Percentiles rank a stretch among this genome's conserved stretches.
Evolutionary conservation across 768 basidiomycete genomes (phyloP).

Genomic region (Lyophyllum atratum): DNA sequence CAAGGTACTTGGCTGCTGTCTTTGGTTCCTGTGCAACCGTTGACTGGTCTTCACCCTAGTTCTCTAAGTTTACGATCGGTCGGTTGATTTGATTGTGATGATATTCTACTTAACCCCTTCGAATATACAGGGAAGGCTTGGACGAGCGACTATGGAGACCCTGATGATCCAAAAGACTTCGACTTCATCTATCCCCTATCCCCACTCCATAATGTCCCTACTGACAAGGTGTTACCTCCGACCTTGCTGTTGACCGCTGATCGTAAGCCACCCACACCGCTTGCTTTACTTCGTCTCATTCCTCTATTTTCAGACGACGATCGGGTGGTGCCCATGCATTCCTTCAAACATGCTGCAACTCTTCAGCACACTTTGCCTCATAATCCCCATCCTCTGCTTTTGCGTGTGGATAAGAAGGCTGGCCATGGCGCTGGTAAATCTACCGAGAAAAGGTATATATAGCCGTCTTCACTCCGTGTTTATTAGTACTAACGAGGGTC

Average conservation of each 20-base stretch:
- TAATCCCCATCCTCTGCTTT: conserved; percentile 72
- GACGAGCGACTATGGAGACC: conserved; percentile 79
- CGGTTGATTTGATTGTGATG: conserved; percentile 9
- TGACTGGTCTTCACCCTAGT: conserved; percentile 37
- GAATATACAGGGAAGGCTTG: conserved; percentile 61
- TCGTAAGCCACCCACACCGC: conserved; percentile 46
- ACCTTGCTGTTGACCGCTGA: conserved; percentile 81
- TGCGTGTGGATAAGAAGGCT: conserved; percentile 78
- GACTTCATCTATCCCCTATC: conserved; percentile 84
- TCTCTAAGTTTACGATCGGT: conserved; percentile 79
- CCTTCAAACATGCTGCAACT: conserved; percentile 82
- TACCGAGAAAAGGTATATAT: conserved; percentile 63
- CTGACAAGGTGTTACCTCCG: conserved; percentile 62
- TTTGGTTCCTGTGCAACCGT: not conserved
- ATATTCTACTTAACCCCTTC: conserved; percentile 5
- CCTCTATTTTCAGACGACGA: conserved; percentile 60
- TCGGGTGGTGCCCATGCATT: conserved; percentile 85
- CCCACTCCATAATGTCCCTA: conserved; percentile 78
- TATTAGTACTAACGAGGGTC: conserved; percentile 1
- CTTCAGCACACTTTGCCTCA: conserved; percentile 64
- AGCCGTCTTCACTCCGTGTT: not conserved
- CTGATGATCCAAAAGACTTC: conserved; percentile 74
- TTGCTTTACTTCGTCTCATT: not conserved
- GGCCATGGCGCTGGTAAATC: conserved; percentile 83
- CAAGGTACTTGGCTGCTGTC: conserved; percentile 45